phyloP scores from a whole-genome alignment of 306 rosid species.

The Malus asiatica region DNA sequence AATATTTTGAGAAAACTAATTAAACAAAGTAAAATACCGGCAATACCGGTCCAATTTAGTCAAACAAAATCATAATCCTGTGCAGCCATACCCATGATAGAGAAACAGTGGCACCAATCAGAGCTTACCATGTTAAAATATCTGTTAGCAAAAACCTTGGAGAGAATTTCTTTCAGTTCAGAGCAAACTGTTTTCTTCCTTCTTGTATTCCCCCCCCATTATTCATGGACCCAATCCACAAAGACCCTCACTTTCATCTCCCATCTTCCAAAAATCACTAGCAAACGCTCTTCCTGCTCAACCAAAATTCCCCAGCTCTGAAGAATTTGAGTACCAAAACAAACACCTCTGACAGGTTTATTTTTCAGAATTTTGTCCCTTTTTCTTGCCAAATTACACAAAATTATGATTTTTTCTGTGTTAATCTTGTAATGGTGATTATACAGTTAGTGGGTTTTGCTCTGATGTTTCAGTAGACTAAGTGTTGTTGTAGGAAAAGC shows the following conservation, averaged over 20 bases:
- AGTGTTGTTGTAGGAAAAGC: constrained; percentile 2
- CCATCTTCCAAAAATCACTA: background rate
- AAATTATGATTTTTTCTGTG: background rate
- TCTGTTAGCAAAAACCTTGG: background rate
- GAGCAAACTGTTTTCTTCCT: background rate
- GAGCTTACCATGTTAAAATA: background rate
- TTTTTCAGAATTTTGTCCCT: background rate
- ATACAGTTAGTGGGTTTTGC: constrained; percentile 6
- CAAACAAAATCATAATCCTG: background rate
- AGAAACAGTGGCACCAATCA: background rate
- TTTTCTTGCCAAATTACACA: background rate
- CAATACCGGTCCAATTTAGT: background rate
- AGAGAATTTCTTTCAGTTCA: background rate
- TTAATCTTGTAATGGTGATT: constrained; percentile 11
- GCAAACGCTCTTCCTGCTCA: background rate
- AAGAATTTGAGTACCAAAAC: background rate
- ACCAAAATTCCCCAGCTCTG: background rate
- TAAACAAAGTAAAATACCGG: background rate
- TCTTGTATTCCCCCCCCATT: background rate
- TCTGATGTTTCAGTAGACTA: constrained; percentile 17
- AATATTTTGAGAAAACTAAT: too few relatives aligned
- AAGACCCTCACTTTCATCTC: background rate
- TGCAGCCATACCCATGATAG: background rate
- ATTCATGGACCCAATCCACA: background rate
- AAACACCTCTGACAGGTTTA: background rate